Base-by-base conservation (phyloP, 805 yeast species). In the Nakazawaea laoshanensis region DNA sequence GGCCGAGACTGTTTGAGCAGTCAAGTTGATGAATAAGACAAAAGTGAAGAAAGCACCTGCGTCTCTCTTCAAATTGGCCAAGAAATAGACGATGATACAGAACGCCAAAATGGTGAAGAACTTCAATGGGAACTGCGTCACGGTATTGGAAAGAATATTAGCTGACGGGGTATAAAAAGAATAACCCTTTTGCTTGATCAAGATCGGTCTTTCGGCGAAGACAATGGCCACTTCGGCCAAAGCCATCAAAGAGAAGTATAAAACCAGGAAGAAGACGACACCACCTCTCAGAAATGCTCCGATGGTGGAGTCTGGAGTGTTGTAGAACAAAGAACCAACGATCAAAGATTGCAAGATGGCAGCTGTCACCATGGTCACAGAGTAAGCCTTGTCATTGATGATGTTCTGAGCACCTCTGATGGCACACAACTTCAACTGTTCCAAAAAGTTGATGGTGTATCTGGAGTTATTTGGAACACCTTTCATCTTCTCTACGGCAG, bases 161-260 rank as follows among this genome's bases (percentile, higher is more conserved):
- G 84, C 75, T 10, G 85, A 67, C 3, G 88, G 87, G 38, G 76
- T 74, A 50, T 79, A 84, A 37, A 82, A 65, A 0, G 85, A 75
- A 44, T 77, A 83, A 30, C 68, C 66, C 46, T 77, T 75, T 49
- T 83, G 94, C 47, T 83, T 82, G 44, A 69, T 70, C 18, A 79
- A 66, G 41, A 83, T 73, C 30, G 77, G 70, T 42, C 81, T 65
- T 28, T 70, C 61, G 15, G 58, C 67, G 43, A 73, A 61, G 46
- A 67, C 50, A 28, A 57, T 54, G 30, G 63, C 48, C 25, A 67
- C 55, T 38, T 67, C 70, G 3, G 75, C 70, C 30, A 70, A 42
- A 28, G 69, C 66, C 58, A 65, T 57, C 45, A 71, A 58, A 7
- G 66, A 52, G 47, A 63, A 65, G 49, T 72, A 75, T 41, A 80